A percentile compares a stretch with the other conserved stretches of the same genome.
phyloP scores from a whole-genome alignment of 2,329 filamentous ascomycete genomes.

The Tolypocladium cylindrosporum region DNA sequence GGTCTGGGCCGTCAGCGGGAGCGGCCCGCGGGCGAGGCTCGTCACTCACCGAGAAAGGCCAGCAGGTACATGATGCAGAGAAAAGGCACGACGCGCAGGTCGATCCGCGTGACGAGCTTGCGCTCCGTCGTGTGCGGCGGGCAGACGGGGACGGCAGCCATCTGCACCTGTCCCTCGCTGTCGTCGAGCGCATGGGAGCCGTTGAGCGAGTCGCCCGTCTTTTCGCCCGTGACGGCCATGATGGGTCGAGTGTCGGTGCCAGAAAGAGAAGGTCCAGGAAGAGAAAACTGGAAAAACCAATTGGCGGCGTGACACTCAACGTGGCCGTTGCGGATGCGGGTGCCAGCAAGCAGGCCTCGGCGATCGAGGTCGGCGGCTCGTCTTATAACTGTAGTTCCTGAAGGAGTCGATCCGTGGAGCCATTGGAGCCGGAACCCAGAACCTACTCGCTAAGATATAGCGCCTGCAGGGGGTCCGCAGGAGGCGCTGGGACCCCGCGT shows the following conservation, averaged over 20 bases:
- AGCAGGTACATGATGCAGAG: constrained; percentile 63
- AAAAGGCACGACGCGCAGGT: constrained; percentile 61
- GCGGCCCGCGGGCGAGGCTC: neutral
- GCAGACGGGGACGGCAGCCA: constrained; percentile 17
- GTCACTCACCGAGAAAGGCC: constrained; percentile 47
- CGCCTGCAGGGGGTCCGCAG: neutral
- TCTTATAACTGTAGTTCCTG: neutral
- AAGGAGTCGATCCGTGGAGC: neutral
- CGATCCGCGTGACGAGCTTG: constrained; percentile 59
- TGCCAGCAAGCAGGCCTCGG: neutral
- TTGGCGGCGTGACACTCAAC: neutral
- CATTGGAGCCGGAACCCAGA: neutral
- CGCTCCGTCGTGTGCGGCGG: constrained; percentile 51
- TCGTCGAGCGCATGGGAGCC: neutral
- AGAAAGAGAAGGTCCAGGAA: neutral
- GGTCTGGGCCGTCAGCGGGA: constrained; percentile 25
- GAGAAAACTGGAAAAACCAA: too few species aligned
- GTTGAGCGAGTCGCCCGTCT: neutral
- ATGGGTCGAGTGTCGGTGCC: neutral
- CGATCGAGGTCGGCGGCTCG: neutral
- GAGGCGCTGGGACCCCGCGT: neutral
- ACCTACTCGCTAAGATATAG: neutral
- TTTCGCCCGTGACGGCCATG: neutral
- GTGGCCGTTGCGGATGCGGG: neutral
- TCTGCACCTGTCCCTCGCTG: neutral